A percentile compares a stretch with the other conserved stretches of the same genome.
These are phyloP conservation scores for Clitopilus passeckerianus DNA, from an alignment of 768 basidiomycete genomes.

Conservation along the genomic window DNA sequence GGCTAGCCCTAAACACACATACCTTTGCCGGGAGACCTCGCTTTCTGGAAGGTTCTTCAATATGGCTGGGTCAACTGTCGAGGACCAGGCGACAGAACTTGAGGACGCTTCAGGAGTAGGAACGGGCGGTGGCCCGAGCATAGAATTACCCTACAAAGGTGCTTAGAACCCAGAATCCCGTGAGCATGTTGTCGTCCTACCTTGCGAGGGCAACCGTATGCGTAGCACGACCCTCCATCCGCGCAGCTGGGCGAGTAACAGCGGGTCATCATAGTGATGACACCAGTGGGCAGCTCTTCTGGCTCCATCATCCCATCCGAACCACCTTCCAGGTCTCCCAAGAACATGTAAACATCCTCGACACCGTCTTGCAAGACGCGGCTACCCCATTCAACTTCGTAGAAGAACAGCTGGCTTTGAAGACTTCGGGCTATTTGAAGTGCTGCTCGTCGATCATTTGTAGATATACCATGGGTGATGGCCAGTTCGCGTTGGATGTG, in stretches of 20 bases:
- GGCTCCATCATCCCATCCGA: constrained; percentile 57
- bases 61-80: constrained; percentile 36
- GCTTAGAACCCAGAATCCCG: background rate
- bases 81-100: constrained; percentile 37
- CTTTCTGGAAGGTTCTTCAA: constrained; percentile 55
- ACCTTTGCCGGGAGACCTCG: constrained; percentile 82
- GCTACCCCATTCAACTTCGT: constrained; percentile 94
- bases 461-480: constrained; percentile 67
- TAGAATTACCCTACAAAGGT: constrained; percentile 23
- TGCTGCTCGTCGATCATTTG: constrained; percentile 77
- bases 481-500: constrained; percentile 83
- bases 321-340: constrained; percentile 71
- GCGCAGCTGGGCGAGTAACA: constrained; percentile 89
- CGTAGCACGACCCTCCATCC: constrained; percentile 78
- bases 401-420: constrained; percentile 91
- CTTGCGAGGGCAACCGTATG: constrained; percentile 72
- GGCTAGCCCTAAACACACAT: background rate
- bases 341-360: constrained; percentile 91
- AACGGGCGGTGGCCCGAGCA: constrained; percentile 18
- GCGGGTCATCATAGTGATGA: constrained; percentile 83
- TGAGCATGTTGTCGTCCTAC: constrained; percentile 25
- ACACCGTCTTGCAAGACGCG: constrained; percentile 79
- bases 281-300: constrained; percentile 79
- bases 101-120: constrained; percentile 24
- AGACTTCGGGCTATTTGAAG: constrained; percentile 86